Evolutionary conservation across 2,329 filamentous ascomycete genomes (phyloP).

Genomic region (Colletotrichum plurivorum): DNA sequence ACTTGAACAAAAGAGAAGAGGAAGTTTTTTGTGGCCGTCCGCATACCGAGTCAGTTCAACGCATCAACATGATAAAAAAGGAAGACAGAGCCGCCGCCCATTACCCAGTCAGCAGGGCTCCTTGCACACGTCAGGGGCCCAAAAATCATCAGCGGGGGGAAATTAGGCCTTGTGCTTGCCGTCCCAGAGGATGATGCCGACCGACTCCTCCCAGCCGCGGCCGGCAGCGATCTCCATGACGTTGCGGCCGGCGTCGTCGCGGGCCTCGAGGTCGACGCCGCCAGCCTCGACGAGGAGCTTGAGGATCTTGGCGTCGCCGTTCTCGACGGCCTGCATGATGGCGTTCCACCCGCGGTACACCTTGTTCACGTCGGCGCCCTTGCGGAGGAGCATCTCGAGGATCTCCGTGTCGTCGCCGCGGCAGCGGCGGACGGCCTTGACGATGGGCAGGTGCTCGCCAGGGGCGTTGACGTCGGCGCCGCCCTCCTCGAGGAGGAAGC

Average conservation of each 20-base stretch:
- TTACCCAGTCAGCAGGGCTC: neutral
- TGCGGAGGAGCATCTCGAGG: constrained; percentile 72
- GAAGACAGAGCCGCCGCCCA: neutral
- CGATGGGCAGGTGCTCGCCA: constrained; percentile 79
- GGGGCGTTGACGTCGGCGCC: constrained; percentile 76
- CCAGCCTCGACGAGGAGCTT: constrained; percentile 64
- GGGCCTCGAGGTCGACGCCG: constrained; percentile 65
- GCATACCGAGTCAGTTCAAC: neutral
- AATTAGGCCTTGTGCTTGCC: constrained; percentile 29
- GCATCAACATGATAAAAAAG: neutral
- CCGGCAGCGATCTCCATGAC: constrained; percentile 71
- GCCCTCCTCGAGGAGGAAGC: constrained; percentile 72
- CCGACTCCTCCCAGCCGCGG: constrained; percentile 71
- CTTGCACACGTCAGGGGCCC: neutral
- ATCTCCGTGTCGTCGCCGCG: constrained; percentile 70
- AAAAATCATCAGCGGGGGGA: neutral
- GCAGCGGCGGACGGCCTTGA: constrained; percentile 76
- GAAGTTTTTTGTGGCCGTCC: neutral
- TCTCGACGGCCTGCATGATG: constrained; percentile 76
- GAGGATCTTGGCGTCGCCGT: constrained; percentile 70
- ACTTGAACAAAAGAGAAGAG: neutral
- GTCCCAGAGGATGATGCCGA: constrained; percentile 56
- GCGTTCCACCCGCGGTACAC: constrained; percentile 77
- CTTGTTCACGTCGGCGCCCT: constrained; percentile 78
- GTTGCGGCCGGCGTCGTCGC: constrained; percentile 67